Conservation (phyloP, 768 basidiomycete species). For the Panellus pusillus region DNA sequence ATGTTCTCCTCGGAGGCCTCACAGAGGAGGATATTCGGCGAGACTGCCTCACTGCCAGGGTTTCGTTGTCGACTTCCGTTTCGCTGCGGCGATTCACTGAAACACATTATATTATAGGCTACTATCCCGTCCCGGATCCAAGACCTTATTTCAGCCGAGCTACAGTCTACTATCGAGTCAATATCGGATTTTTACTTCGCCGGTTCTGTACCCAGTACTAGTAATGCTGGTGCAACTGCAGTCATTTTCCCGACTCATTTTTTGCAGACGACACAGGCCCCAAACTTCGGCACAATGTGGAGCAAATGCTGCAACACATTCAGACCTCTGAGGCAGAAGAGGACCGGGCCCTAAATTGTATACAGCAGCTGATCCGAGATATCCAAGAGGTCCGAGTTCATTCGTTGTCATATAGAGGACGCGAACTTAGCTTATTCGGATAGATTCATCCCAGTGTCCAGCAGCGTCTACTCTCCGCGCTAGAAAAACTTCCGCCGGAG, state of each 20-base stretch:
- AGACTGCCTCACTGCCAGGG: not conserved
- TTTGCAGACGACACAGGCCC: not conserved
- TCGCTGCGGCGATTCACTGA: not conserved
- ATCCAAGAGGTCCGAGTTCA: constrained; percentile 6
- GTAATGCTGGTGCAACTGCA: not conserved
- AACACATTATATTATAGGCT: not conserved
- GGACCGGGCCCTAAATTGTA: not conserved
- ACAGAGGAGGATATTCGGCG: constrained; percentile 9
- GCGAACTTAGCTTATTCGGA: not conserved
- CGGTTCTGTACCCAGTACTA: not conserved
- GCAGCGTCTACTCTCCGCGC: constrained; percentile 26
- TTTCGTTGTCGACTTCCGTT: too few species aligned
- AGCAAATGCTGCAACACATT: not conserved
- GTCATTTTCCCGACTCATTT: not conserved
- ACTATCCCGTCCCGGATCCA: not conserved
- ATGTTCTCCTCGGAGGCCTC: not conserved
- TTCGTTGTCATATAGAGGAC: not conserved
- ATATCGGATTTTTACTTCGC: constrained; percentile 5
- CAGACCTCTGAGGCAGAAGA: not conserved
- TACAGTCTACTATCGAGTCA: not conserved
- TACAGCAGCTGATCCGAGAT: not conserved
- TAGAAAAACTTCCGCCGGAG: constrained; percentile 29
- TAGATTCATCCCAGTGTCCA: constrained; percentile 35
- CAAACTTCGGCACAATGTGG: not conserved
- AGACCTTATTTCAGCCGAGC: constrained; percentile 2